Percentiles rank a stretch among this genome's conserved stretches.
phyloP scores from a whole-genome alignment of 2,329 filamentous ascomycete genomes.

The Aureobasidium sp. region DNA sequence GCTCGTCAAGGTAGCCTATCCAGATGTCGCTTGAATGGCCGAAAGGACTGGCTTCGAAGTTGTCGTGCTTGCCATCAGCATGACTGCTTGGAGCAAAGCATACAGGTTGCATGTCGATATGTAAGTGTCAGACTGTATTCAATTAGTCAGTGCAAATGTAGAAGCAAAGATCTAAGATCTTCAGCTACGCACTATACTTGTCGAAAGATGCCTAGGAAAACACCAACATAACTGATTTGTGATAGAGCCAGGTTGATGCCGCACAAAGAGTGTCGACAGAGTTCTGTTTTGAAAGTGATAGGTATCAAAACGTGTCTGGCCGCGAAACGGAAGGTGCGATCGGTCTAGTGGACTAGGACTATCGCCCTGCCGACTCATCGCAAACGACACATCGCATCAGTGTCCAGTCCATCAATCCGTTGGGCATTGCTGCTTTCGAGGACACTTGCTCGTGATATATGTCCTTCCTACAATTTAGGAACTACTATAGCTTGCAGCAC shows the following conservation, averaged over 20 bases:
- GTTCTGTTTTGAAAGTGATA: background rate
- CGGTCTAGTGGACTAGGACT: background rate
- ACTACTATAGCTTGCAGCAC: too few species aligned
- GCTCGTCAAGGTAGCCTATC: conserved; percentile 3
- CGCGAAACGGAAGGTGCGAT: background rate
- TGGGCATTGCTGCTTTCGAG: background rate
- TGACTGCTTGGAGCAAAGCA: background rate
- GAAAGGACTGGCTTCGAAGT: background rate
- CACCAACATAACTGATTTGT: background rate
- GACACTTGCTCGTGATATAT: background rate
- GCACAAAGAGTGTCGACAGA: background rate
- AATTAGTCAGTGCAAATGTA: background rate
- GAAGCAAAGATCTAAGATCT: background rate
- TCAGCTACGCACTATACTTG: background rate
- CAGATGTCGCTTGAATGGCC: background rate
- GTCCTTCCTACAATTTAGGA: too few species aligned
- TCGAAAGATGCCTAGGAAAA: background rate
- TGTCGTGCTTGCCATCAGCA: background rate
- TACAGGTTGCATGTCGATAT: background rate
- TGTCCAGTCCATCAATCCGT: background rate
- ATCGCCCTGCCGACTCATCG: background rate
- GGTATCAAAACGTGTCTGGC: background rate
- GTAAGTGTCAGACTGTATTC: too few species aligned
- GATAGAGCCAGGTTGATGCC: background rate
- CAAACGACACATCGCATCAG: background rate